Evolutionary conservation across 371 early-diverging fungal species (phyloP).

Genomic region (Batkoa obscura): DNA sequence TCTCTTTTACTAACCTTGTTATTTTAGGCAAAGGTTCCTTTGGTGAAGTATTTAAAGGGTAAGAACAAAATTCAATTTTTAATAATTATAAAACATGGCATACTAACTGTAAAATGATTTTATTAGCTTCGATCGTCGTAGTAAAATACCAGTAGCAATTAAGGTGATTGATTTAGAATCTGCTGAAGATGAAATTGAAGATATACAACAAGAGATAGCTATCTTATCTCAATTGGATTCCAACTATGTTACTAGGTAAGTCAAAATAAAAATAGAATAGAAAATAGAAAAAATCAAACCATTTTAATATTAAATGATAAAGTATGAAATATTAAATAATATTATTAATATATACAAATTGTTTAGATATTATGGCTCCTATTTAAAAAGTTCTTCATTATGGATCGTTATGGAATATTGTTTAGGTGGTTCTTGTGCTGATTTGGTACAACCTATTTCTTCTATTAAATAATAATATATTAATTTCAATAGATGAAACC

Average conservation of each 20-base stretch:
- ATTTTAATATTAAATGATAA: too few species aligned
- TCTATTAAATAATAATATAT: constrained; percentile 40
- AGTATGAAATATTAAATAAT: too few species aligned
- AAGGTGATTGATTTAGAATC: constrained; percentile 83
- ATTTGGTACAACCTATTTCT: constrained; percentile 36
- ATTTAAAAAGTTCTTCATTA: constrained; percentile 53
- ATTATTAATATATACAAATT: constrained; percentile 4
- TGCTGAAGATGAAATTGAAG: constrained; percentile 94
- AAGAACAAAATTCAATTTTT: constrained; percentile 9
- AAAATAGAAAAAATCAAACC: too few species aligned
- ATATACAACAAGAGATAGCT: constrained; percentile 91
- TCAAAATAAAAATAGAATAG: not conserved
- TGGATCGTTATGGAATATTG: constrained; percentile 95
- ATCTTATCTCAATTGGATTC: constrained; percentile 91
- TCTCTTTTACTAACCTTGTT: too few species aligned
- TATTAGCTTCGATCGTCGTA: constrained; percentile 45
- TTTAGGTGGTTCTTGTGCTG: constrained; percentile 77
- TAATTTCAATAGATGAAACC: constrained; percentile 43
- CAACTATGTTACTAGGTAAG: constrained; percentile 67
- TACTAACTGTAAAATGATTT: constrained; percentile 54
- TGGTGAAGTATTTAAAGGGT: constrained; percentile 83
- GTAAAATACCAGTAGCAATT: constrained; percentile 68
- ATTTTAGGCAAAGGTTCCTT: constrained; percentile 66
- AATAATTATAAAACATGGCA: constrained; percentile 7
- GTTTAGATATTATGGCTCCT: constrained; percentile 54